phyloP scores from a whole-genome alignment of 495 filamentous ascomycete genomes.

The Pyrenopolyporus hunteri region DNA sequence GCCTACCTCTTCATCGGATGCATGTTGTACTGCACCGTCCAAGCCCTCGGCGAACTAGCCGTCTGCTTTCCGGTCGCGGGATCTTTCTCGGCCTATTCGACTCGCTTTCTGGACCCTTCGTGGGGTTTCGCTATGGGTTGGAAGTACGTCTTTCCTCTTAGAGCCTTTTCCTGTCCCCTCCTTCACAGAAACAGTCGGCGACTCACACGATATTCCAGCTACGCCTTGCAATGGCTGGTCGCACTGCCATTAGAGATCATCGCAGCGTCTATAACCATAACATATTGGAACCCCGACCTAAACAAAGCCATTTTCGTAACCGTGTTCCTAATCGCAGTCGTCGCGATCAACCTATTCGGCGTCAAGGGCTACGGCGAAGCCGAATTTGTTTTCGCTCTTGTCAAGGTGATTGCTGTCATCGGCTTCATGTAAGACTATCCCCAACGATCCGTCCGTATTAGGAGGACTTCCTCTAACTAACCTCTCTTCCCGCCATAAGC shows the following conservation, averaged over 20 bases:
- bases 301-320: conserved; percentile 84
- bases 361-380: conserved; percentile 90
- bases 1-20: conserved; percentile 81
- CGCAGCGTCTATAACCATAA: conserved; percentile 84
- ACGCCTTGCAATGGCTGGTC: conserved; percentile 91
- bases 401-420: conserved; percentile 87
- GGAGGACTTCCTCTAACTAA: conserved; percentile 25
- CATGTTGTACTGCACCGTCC: conserved; percentile 92
- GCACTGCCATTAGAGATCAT: conserved; percentile 90
- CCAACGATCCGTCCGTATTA: not conserved
- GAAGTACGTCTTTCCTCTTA: conserved; percentile 64
- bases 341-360: conserved; percentile 83
- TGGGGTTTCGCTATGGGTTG: conserved; percentile 99
- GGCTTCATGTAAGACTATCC: conserved; percentile 77
- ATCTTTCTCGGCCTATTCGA: conserved; percentile 91
- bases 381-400: conserved; percentile 83
- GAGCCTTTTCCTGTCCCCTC: not conserved
- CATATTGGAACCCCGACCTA: conserved; percentile 75
- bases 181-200: not conserved
- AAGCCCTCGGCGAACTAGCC: conserved; percentile 90
- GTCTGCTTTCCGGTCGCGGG: conserved; percentile 91
- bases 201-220: conserved; percentile 54
- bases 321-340: conserved; percentile 76
- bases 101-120: conserved; percentile 88
- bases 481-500: conserved; percentile 43